Evolutionary conservation across 2,329 filamentous ascomycete genomes (phyloP), one percentile per base, ranked within the genome.

Genomic region (Cercospora sesami): DNA sequence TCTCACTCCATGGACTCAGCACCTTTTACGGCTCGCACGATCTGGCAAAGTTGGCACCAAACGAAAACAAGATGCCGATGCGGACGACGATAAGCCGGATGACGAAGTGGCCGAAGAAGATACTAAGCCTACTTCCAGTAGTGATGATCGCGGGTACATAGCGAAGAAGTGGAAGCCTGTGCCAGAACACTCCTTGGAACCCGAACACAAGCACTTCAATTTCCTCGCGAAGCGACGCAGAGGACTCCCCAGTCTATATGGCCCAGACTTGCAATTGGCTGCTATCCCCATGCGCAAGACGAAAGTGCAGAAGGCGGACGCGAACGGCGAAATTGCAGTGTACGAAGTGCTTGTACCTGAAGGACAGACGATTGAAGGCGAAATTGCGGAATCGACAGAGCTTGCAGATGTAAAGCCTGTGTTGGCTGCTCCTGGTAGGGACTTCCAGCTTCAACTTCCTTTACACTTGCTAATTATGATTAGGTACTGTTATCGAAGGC

Each of bases 331-430:
- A 73, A 86, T 92, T 9, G 92, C 91, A 69, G 89, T 94, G 1
- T 93, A 95, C 78, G 92, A 96, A 75, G 89, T 95, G 7, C 91
- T 92, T 21, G 86, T 96, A 4, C 87, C 89, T 5, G 91, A 94
- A 66, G 93, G 93, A 0, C 91, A 95, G 77, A 83, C 84, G 5
- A 86, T 96, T 0, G 91, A 94, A 71, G 93, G 93, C 66, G 93
- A 97, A 77, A 89, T 97, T 61, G 87, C 92, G 67, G 82, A 85
- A 42, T 82, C 84, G 58, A 81, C 84, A 63, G 82, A 83, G 65
- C 78, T 82, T 59, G 79, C 81, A 53, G 83, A 84, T 53, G 77
- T 78, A 6, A 72, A 77, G 57, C 79, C 81, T 8, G 77, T 79
- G 30, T 84, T 85, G 2, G 86, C 87, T 45, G 84, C 84, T 5